Percentiles rank a stretch among this genome's conserved stretches.
These are phyloP conservation scores for Flammula alnicola DNA, from an alignment of 1,284 basidiomycete genomes.

Conservation along the genomic window DNA sequence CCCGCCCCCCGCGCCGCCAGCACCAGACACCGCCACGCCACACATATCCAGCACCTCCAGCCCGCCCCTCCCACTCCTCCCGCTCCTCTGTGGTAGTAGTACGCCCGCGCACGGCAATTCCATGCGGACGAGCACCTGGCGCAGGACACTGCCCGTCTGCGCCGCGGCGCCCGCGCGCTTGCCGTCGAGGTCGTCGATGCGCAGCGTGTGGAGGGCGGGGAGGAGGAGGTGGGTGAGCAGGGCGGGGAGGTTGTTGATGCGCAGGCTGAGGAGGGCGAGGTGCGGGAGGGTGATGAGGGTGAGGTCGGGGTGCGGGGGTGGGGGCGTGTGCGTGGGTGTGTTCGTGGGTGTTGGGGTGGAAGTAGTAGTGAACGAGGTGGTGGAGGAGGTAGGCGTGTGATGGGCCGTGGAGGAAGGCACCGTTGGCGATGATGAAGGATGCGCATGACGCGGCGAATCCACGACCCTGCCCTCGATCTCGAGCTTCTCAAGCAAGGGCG, in stretches of 20 bases:
- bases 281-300: slow-evolving; percentile 28
- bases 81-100: no score
- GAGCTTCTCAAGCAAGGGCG: slow-evolving; percentile 22
- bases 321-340: neutral
- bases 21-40: slow-evolving; percentile 25
- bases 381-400: neutral
- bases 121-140: slow-evolving; percentile 34
- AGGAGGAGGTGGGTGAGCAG: slow-evolving; percentile 33
- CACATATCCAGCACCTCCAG: slow-evolving; percentile 28
- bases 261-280: slow-evolving; percentile 32
- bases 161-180: slow-evolving; percentile 27
- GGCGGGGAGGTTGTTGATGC: slow-evolving; percentile 35
- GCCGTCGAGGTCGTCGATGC: slow-evolving; percentile 39
- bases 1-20: slow-evolving; percentile 5
- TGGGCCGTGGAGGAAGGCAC: no score
- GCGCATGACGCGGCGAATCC: slow-evolving; percentile 6
- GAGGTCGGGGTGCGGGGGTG: neutral
- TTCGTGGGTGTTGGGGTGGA: neutral
- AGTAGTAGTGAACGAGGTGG: no score
- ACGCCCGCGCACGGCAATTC: slow-evolving; percentile 26
- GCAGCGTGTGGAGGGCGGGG: slow-evolving; percentile 31
- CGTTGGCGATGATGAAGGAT: neutral
- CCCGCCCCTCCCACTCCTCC: no score
- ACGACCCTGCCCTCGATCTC: slow-evolving; percentile 29
- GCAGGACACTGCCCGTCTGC: slow-evolving; percentile 30